These are phyloP conservation scores for Furcasterigmium furcatum DNA, from an alignment of 2,329 filamentous ascomycete genomes.

Conservation along the genomic window DNA sequence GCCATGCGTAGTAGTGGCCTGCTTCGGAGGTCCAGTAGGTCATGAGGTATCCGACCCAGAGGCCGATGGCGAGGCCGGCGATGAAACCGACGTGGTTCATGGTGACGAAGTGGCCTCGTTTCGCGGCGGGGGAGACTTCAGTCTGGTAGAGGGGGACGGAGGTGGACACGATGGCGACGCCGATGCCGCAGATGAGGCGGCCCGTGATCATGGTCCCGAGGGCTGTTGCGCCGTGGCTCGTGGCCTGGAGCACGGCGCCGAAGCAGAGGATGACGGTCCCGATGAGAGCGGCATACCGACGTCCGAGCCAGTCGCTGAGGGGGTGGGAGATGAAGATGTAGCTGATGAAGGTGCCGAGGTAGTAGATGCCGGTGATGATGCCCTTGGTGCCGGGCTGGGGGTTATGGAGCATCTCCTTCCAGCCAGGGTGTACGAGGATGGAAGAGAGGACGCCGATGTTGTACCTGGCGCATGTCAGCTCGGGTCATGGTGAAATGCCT, in stretches of 20 bases:
- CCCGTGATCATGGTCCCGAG: constrained; percentile 47
- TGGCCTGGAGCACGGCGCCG: constrained; percentile 46
- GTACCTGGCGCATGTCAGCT: constrained; percentile 34
- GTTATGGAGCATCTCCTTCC: constrained; percentile 39
- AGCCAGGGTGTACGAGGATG: constrained; percentile 53
- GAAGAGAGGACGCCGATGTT: constrained; percentile 56
- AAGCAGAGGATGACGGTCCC: constrained; percentile 43
- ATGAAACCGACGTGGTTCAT: constrained; percentile 59
- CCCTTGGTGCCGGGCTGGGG: constrained; percentile 44
- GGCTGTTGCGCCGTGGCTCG: constrained; percentile 34
- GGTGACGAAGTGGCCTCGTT: constrained; percentile 53
- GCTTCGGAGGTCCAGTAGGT: constrained; percentile 45
- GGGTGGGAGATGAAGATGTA: constrained; percentile 53
- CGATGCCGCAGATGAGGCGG: constrained; percentile 48
- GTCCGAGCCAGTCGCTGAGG: constrained; percentile 46
- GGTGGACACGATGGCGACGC: constrained; percentile 52
- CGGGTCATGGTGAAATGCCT: not conserved
- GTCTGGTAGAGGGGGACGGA: constrained; percentile 56
- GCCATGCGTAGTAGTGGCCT: constrained; percentile 48
- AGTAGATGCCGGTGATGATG: constrained; percentile 54
- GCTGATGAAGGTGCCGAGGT: constrained; percentile 51
- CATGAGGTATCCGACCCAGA: constrained; percentile 55
- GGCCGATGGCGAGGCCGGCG: constrained; percentile 47
- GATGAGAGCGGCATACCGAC: constrained; percentile 44
- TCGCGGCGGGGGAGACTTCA: constrained; percentile 50